Evolutionary conservation across 2,329 filamentous ascomycete species (phyloP), one percentile per base, ranked within the genome.

Genomic region (Botryotinia calthae): DNA sequence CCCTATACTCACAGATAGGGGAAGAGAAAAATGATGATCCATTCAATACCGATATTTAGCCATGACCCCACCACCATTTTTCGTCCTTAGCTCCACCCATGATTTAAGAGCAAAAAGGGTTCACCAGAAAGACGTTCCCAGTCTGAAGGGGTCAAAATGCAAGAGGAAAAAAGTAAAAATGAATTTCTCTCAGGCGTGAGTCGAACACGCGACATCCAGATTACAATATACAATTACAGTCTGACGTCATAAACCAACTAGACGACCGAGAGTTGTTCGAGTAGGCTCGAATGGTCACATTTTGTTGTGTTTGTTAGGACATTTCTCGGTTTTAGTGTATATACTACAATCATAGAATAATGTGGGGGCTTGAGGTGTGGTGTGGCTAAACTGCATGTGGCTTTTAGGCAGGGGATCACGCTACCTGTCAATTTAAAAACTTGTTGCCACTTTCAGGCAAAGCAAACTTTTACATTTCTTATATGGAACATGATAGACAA

Each of bases 221-320:
- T 67, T 3, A 31, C 20, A 67, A 25, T 40, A 0, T 42, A 9
- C 70, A 72, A 72, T 72, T 72, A 72, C 70, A 72, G 70, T 67
- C 70, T 56, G 63, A 72, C 70, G 70, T 61, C 70, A 72, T 72
- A 72, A 72, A 72, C 70, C 70, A 72, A 72, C 70, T 72, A 72
- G 70, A 72, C 70, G 70, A 72, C 70, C 70, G 70, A 68, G 70
- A 66, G 70, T 72, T 31, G 25, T 61, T 46, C 58, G 56, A 64
- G 42, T 70, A 54, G 31, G 1, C 68, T 40, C 58, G 70, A 67
- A 72, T 67, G 67, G 67, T 44, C 56, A 59, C 67, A 70, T 42
- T 72, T 68, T 67, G 62, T 31, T 59, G 22, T 59, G 18, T 68
- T 72, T 72, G 70, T 31, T 72, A 25, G 3, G 34, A 34, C 7